Conservation (phyloP, 2,329 filamentous ascomycete genomes). For the Monosporascus cannonballus region DNA sequence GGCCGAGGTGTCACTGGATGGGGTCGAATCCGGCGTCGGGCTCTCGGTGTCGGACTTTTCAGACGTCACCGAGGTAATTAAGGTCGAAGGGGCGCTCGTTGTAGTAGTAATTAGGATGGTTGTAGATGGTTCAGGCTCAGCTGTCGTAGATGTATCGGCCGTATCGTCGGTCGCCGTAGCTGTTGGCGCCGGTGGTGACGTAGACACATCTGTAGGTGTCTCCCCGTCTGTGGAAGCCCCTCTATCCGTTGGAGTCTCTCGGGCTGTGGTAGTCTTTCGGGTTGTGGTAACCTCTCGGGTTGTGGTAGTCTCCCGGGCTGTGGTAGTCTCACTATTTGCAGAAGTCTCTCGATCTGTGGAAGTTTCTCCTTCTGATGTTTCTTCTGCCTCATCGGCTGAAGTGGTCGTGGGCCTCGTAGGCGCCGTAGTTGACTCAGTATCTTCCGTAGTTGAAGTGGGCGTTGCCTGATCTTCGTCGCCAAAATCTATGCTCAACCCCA, state of each 20-base stretch:
- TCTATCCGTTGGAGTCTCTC: no score
- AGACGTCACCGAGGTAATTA: conserved; percentile 14
- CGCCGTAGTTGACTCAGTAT: conserved; percentile 1
- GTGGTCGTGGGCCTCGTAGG: conserved; percentile 2
- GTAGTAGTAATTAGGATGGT: conserved; percentile 10
- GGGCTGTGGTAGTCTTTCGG: background rate
- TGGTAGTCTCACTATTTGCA: background rate
- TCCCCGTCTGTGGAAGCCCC: no score
- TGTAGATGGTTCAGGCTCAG: conserved; percentile 1
- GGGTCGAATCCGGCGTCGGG: conserved; percentile 10
- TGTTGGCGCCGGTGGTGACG: background rate
- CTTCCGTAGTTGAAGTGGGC: conserved; percentile 1
- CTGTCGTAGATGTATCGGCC: background rate
- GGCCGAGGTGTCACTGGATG: conserved; percentile 3
- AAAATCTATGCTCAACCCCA: conserved; percentile 11
- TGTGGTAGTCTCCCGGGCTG: background rate
- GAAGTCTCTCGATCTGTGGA: conserved; percentile 1
- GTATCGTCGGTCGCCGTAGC: background rate
- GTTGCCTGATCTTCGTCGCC: conserved; percentile 3
- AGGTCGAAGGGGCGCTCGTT: conserved; percentile 10
- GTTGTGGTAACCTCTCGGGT: no score
- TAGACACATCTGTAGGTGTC: background rate
- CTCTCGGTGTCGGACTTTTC: conserved; percentile 15
- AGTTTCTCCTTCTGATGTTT: conserved; percentile 5
- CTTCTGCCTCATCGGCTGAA: conserved; percentile 2